Conservation (phyloP, 176 grass and related monocot species). For the Carex myosuroides region DNA sequence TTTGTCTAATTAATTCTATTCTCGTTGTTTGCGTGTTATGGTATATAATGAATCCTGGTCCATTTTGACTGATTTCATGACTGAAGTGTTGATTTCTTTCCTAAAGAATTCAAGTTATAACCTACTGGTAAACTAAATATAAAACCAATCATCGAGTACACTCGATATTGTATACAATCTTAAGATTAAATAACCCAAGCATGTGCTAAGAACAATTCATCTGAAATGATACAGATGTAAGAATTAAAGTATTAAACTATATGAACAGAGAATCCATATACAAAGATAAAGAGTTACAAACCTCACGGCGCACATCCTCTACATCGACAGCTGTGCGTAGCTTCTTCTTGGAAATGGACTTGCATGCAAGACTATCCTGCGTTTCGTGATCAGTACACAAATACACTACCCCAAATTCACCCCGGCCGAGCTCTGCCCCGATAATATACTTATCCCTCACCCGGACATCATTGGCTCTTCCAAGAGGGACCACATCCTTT, state of each 20-base stretch:
- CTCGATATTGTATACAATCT: neutral
- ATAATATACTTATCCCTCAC: conserved; percentile 10
- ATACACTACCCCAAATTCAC: conserved; percentile 61
- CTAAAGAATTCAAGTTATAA: neutral
- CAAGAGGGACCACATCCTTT: neutral
- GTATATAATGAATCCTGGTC: neutral
- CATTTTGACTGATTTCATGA: too few species aligned
- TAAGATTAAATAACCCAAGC: neutral
- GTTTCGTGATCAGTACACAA: conserved; percentile 54
- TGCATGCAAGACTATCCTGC: conserved; percentile 60
- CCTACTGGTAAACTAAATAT: neutral
- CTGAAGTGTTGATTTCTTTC: too few species aligned
- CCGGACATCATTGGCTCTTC: neutral
- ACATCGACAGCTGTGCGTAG: conserved; percentile 61
- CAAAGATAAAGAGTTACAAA: neutral
- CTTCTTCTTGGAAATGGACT: conserved; percentile 31
- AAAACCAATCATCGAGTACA: neutral
- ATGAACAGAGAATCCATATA: neutral
- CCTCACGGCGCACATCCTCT: conserved; percentile 59
- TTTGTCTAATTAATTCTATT: neutral
- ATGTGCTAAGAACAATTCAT: too few species aligned
- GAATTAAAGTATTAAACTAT: neutral
- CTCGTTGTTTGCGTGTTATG: neutral
- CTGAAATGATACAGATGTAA: neutral
- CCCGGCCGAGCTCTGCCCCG: neutral